Conservation (phyloP, 495 filamentous ascomycete species). For the Penicillium riverlandense region DNA sequence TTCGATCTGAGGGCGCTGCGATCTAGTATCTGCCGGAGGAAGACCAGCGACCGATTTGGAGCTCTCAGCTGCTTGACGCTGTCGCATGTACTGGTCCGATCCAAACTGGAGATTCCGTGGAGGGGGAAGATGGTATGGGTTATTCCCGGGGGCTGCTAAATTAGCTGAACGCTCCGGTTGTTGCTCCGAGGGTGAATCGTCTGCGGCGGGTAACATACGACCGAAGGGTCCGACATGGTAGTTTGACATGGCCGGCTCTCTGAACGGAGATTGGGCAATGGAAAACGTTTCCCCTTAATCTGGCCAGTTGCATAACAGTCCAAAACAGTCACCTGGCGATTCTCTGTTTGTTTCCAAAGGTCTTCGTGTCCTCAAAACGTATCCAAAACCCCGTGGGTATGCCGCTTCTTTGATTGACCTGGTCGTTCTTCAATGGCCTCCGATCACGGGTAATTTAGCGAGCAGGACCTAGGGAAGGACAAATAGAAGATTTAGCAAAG, state of each 20-base stretch:
- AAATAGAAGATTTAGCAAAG: neutral
- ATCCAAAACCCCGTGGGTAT: too few species aligned
- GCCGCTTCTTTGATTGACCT: too few species aligned
- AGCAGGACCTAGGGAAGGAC: neutral
- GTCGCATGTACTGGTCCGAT: conserved; percentile 31
- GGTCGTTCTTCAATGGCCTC: too few species aligned
- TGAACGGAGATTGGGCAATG: neutral
- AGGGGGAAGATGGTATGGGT: conserved; percentile 45
- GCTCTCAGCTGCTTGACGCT: conserved; percentile 23
- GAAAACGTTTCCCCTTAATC: conserved; percentile 3
- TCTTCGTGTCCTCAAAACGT: neutral
- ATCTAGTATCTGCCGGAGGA: conserved; percentile 7
- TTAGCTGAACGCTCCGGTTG: conserved; percentile 27
- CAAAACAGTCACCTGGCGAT: neutral
- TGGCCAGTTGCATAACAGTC: conserved; percentile 3
- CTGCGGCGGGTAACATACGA: conserved; percentile 37
- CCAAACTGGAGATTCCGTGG: conserved; percentile 41
- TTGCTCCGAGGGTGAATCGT: conserved; percentile 21
- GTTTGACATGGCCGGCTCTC: conserved; percentile 30
- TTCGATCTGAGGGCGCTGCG: conserved; percentile 16
- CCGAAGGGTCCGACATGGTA: conserved; percentile 43
- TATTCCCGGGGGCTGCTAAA: conserved; percentile 27
- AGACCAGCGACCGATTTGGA: conserved; percentile 14
- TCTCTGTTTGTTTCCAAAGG: neutral
- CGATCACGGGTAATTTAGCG: neutral